Conservation (phyloP, 148 eudicot genomes). For the Fagopyrum homotropicum region DNA sequence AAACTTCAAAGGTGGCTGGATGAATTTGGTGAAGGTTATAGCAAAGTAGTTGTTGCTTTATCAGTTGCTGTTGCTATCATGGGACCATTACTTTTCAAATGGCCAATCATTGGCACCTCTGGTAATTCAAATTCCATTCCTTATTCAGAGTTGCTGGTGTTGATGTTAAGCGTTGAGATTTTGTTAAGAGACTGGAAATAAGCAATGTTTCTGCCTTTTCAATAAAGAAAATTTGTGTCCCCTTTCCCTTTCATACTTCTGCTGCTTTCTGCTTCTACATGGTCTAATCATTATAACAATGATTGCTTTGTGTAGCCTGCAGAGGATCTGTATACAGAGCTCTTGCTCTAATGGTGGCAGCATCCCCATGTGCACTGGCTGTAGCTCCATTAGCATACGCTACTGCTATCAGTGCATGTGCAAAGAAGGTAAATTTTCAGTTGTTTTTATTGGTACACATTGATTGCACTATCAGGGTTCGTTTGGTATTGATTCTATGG, state of each 20-base stretch:
- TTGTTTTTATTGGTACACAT: slow-evolving; percentile 1
- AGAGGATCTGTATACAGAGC: slow-evolving; percentile 96
- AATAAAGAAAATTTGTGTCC: background rate
- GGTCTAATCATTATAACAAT: background rate
- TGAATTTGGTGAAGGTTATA: slow-evolving; percentile 86
- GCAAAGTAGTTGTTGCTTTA: slow-evolving; percentile 73
- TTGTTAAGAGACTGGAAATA: background rate
- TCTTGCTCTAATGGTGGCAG: slow-evolving; percentile 97
- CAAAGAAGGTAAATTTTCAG: slow-evolving; percentile 56
- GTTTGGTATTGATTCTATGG: no score
- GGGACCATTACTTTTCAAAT: slow-evolving; percentile 86
- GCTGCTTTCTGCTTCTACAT: background rate
- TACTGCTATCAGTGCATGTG: slow-evolving; percentile 94
- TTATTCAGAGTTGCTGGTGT: background rate
- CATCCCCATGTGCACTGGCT: slow-evolving; percentile 98
- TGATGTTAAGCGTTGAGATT: background rate
- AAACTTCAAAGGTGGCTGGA: slow-evolving; percentile 96
- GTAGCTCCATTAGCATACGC: slow-evolving; percentile 95
- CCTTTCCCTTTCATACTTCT: background rate
- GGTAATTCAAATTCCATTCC: slow-evolving; percentile 36
- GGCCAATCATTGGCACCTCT: slow-evolving; percentile 79
- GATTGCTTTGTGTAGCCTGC: slow-evolving; percentile 49
- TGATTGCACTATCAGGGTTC: background rate
- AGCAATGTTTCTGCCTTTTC: background rate
- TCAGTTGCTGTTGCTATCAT: slow-evolving; percentile 77